Conservation (phyloP, 495 filamentous ascomycete species). For the Amniculicola lignicola region DNA sequence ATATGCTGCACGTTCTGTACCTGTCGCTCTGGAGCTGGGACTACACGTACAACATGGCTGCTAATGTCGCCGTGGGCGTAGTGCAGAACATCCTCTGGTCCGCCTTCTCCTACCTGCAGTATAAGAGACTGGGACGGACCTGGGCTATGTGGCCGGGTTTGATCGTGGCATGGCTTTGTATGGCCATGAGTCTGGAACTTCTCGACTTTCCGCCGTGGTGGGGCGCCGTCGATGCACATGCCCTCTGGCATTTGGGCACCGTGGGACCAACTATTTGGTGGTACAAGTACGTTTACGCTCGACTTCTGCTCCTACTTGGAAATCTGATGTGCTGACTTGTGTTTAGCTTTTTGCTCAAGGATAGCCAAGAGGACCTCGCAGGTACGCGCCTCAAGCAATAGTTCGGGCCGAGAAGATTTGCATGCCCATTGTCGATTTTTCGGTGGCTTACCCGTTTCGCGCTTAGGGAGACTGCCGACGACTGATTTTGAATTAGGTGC, state of each 20-base stretch:
- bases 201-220: slow-evolving; percentile 86
- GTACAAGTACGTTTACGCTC: slow-evolving; percentile 74
- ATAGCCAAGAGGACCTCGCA: slow-evolving; percentile 64
- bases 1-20: slow-evolving; percentile 75
- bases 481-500: slow-evolving; percentile 15
- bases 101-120: slow-evolving; percentile 72
- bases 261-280: slow-evolving; percentile 85
- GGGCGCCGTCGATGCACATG: slow-evolving; percentile 88
- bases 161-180: slow-evolving; percentile 86
- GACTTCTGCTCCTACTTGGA: slow-evolving; percentile 18
- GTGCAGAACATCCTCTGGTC: slow-evolving; percentile 84
- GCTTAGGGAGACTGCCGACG: slow-evolving; percentile 13
- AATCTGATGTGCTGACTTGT: not conserved
- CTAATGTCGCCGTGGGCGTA: slow-evolving; percentile 79
- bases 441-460: slow-evolving; percentile 7
- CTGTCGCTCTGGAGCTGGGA: slow-evolving; percentile 84
- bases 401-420: not conserved
- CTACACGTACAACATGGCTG: slow-evolving; percentile 96
- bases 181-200: slow-evolving; percentile 93
- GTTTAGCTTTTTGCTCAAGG: slow-evolving; percentile 70
- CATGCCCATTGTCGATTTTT: not conserved
- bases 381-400: slow-evolving; percentile 31
- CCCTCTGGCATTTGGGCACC: slow-evolving; percentile 91
- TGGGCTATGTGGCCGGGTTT: slow-evolving; percentile 93
- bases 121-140: slow-evolving; percentile 59